These are phyloP conservation scores for Stachybotrys chartarum DNA, from an alignment of 2,329 filamentous ascomycete genomes.

Conservation along the genomic window DNA sequence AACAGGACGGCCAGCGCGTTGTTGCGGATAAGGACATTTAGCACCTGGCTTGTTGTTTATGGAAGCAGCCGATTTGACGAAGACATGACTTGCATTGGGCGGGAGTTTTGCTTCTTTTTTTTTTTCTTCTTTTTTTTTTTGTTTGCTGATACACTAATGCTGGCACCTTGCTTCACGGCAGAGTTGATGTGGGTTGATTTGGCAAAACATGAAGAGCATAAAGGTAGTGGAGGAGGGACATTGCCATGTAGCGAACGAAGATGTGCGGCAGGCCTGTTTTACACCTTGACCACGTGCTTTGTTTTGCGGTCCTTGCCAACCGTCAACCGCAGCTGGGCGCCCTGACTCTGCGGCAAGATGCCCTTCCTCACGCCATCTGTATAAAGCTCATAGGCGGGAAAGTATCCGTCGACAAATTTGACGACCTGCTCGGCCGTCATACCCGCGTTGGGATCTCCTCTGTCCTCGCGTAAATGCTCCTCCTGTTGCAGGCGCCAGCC, in stretches of 20 bases:
- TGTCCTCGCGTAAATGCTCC: conserved; percentile 55
- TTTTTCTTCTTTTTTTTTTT: not conserved
- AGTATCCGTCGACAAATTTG: conserved; percentile 64
- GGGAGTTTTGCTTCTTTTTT: not conserved
- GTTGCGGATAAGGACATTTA: conserved; percentile 33
- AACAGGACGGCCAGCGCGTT: conserved; percentile 48
- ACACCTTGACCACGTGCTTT: conserved; percentile 45
- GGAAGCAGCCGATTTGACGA: not conserved
- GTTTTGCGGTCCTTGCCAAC: conserved; percentile 55
- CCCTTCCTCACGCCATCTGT: conserved; percentile 51
- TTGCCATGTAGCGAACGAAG: not conserved
- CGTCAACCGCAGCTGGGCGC: conserved; percentile 53
- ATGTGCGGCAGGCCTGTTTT: not conserved
- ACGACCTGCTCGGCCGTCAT: conserved; percentile 79
- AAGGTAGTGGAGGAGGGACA: too few species aligned
- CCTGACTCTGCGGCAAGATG: conserved; percentile 41
- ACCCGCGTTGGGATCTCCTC: conserved; percentile 51
- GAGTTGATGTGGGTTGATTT: not conserved
- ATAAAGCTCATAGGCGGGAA: conserved; percentile 66
- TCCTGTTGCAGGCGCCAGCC: conserved; percentile 81
- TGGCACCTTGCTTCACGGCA: not conserved
- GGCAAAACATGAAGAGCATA: too few species aligned
- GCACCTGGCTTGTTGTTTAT: not conserved
- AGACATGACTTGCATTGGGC: not conserved
- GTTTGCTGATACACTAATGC: not conserved